Evolutionary conservation across 2,329 filamentous ascomycete species (phyloP), one percentile per base, ranked within the genome.

Genomic region (Aureobasidium vineae): DNA sequence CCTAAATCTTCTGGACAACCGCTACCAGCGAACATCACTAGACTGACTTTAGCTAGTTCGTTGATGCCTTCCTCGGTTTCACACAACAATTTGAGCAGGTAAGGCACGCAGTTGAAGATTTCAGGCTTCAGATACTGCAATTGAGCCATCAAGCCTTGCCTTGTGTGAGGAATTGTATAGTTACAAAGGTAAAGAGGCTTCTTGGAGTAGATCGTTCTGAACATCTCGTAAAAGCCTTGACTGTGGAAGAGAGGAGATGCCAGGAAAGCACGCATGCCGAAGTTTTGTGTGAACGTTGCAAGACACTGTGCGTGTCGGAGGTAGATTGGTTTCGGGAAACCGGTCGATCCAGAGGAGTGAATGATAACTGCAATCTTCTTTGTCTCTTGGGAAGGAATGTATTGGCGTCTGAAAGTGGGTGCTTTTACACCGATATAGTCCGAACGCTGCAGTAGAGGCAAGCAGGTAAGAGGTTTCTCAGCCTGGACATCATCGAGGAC

Each of bases 91-190:
- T 89, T 89, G 21, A 90, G 73, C 0, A 85, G 83, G 69, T 89
- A 90, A 0, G 88, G 87, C 0, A 90, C 87, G 2, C 80, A 82
- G 66, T 87, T 83, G 38, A 89, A 82, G n/a, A 84, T 81, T 63
- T 88, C 70, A 80, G 72, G 74, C 65, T 71, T 73, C 33, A 73
- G 70, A 4, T 72, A 68, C n/a, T 67, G 63, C 53, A 77, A 67
- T 8, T 73, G 73, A 21, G 69, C 68, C 3, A 73, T 69, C 23
- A 77, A 68, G 41, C 75, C 73, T 43, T 72, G 71, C 8, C 71
- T 71, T 0, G 86, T 86, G 3, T 88, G 73, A 0, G 86, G 86
- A 2, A 87, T 71, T 1, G 77, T 77, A 2, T 84, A 81, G 68
- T 84, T 87, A 72, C 83, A 85, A 50, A 88, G 71, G 63, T 82